These are phyloP conservation scores for Eudorina sp. DNA, from an alignment of 139 green algal species.

Conservation along the genomic window DNA sequence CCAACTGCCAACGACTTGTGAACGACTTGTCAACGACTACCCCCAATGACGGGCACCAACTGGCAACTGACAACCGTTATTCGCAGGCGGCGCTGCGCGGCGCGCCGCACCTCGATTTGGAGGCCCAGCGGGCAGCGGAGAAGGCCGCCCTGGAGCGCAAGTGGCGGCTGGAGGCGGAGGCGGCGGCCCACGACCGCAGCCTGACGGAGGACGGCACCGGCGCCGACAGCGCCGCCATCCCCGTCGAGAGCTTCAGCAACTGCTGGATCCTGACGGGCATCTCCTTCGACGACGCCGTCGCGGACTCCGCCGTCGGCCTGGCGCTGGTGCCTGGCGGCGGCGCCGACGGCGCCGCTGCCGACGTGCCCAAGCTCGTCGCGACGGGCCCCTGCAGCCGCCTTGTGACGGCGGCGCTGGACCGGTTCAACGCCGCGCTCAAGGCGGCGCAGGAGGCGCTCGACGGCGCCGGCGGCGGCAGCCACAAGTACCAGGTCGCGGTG, in stretches of 20 bases:
- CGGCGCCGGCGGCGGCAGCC: background rate
- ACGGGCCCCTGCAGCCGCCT: background rate
- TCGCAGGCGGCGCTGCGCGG: conserved; percentile 22
- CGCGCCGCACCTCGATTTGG: conserved; percentile 10
- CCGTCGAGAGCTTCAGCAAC: background rate
- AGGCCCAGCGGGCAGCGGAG: conserved; percentile 16
- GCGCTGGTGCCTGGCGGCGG: background rate
- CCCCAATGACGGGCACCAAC: too few relatives aligned
- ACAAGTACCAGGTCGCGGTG: conserved; percentile 8
- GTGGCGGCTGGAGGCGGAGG: conserved; percentile 1
- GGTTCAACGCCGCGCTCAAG: conserved; percentile 34
- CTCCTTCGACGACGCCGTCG: background rate
- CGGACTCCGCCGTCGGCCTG: conserved; percentile 1
- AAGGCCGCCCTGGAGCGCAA: conserved; percentile 17
- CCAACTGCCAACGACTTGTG: too few relatives aligned
- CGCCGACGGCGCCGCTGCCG: background rate
- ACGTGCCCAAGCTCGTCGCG: background rate
- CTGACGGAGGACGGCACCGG: background rate
- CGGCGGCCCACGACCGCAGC: background rate
- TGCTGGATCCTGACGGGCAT: conserved; percentile 20
- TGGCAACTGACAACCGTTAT: too few relatives aligned
- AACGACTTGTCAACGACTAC: too few relatives aligned
- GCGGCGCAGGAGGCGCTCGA: conserved; percentile 35
- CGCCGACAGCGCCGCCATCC: background rate
- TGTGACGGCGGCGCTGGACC: conserved; percentile 19